Evolutionary conservation across 768 basidiomycete species (phyloP), one percentile per base, ranked within the genome.

Genomic region (Pleurotus eryngii): DNA sequence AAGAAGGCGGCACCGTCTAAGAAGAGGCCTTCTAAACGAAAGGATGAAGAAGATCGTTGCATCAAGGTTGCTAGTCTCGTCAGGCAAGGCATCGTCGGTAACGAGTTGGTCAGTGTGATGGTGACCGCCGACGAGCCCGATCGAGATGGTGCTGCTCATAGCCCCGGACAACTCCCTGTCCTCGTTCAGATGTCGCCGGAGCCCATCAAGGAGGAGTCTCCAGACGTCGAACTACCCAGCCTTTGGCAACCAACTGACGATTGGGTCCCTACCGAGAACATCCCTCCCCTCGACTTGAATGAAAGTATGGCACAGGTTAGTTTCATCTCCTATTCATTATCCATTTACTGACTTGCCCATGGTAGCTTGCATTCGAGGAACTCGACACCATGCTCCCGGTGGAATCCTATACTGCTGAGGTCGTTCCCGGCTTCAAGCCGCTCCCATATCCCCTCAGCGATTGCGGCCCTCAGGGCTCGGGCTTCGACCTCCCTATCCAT

Each of bases 21-120:
- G 62, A 74, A 82, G 42, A 82, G 78, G 9, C 78, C 82, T 20
- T 79, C 79, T 65, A 71, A 82, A 60, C 83, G 82, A 48, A 75
- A 78, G 35, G 63, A 59, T 17, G 72, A 74, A 55, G 83, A 84
- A 59, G 69, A 76, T 50, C 81, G 84, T 9, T 82, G 79, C 66
- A 70, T 74, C 61, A 68, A 72, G 43, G 74, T 85, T 37, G 83
- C 83, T 0, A 73, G 79, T 24, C 65, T 85, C 5, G 67, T 85
- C 49, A 69, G 80, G 46, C 68, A 73, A 0, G 84, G 84, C 3
- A 81, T 82, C 60, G 57, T 71, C 24, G 84, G 83, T 11, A 62
- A 70, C 11, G 81, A 82, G 22, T 67, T 85, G 15, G 76, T 75
- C 55, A 65, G 58, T 30, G 82, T 80, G 1, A 72, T 82, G 59